These are phyloP conservation scores for Daldinia eschscholtzii DNA, from an alignment of 2,329 filamentous ascomycete genomes.

Conservation along the genomic window DNA sequence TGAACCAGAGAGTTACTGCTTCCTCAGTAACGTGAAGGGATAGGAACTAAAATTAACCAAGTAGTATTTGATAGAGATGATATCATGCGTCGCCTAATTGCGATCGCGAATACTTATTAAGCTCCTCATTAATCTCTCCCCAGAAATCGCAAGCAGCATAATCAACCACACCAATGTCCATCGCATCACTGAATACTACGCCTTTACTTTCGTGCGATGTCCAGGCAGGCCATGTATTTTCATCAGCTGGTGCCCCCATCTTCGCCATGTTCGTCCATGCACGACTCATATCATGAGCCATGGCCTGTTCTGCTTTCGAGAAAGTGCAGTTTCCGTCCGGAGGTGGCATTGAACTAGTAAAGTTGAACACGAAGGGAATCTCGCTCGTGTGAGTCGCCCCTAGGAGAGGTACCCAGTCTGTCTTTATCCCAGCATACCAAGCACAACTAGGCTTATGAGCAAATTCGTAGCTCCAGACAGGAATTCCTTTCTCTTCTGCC, in stretches of 20 bases:
- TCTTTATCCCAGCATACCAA: conserved; percentile 42
- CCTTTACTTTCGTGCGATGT: conserved; percentile 30
- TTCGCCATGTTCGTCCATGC: conserved; percentile 50
- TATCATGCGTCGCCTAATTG: neutral
- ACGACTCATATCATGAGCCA: conserved; percentile 44
- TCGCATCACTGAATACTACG: conserved; percentile 30
- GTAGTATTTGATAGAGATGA: neutral
- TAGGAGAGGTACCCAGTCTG: conserved; percentile 32
- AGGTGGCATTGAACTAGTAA: conserved; percentile 41
- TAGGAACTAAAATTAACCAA: neutral
- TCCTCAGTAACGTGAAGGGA: neutral
- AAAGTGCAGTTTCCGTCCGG: conserved; percentile 48
- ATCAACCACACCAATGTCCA: conserved; percentile 34
- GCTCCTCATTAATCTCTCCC: conserved; percentile 38
- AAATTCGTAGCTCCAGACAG: conserved; percentile 47
- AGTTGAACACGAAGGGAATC: conserved; percentile 51
- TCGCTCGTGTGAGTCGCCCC: conserved; percentile 49
- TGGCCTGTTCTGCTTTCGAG: conserved; percentile 34
- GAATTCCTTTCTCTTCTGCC: conserved; percentile 37
- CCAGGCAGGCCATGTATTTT: conserved; percentile 40
- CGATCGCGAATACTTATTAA: conserved; percentile 30
- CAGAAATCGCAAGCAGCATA: conserved; percentile 42
- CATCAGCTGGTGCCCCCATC: conserved; percentile 38
- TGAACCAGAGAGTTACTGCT: neutral
- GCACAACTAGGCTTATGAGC: conserved; percentile 45